A percentile compares a stretch with the other conserved stretches of the same genome.
Evolutionary conservation across 2,329 filamentous ascomycete genomes (phyloP).

Genomic region (Knufia fluminis): DNA sequence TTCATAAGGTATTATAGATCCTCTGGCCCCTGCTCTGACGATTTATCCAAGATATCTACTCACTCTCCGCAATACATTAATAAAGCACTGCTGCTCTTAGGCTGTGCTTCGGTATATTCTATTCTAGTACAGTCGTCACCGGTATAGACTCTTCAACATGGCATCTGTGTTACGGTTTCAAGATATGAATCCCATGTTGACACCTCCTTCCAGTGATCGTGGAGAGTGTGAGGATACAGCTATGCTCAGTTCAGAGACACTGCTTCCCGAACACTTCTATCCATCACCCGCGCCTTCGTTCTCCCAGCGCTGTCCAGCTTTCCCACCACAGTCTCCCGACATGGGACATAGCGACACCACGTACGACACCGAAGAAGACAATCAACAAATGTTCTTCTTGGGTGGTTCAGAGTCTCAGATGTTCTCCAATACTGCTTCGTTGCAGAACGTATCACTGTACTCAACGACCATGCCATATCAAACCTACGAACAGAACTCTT

Average conservation of each 20-base stretch:
- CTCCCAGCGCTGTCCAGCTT: slow-evolving; percentile 14
- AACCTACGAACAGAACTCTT: slow-evolving; percentile 19
- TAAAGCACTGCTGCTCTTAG: slow-evolving; percentile 1
- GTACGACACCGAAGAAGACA: slow-evolving; percentile 14
- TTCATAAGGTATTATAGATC: slow-evolving; percentile 7
- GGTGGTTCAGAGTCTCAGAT: slow-evolving; percentile 14
- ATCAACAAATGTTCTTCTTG: slow-evolving; percentile 17
- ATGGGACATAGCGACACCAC: slow-evolving; percentile 14
- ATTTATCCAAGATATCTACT: not conserved
- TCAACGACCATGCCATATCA: slow-evolving; percentile 11
- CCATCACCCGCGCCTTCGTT: slow-evolving; percentile 22
- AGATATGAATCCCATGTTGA: slow-evolving; percentile 14
- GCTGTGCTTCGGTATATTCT: slow-evolving; percentile 2
- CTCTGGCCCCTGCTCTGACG: slow-evolving; percentile 1
- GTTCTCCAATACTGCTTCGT: slow-evolving; percentile 11
- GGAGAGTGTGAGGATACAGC: slow-evolving; percentile 20
- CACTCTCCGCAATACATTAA: slow-evolving; percentile 4
- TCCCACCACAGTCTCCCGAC: slow-evolving; percentile 17
- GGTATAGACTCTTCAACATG: slow-evolving; percentile 8
- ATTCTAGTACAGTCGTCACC: not conserved
- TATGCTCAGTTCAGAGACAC: slow-evolving; percentile 19
- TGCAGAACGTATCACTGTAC: not conserved
- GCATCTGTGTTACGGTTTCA: slow-evolving; percentile 5
- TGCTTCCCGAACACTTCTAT: slow-evolving; percentile 17
- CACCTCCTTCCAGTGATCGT: slow-evolving; percentile 21